These are phyloP conservation scores for Leucosporidium creatinivorum DNA, from an alignment of 768 basidiomycete genomes.

Conservation along the genomic window DNA sequence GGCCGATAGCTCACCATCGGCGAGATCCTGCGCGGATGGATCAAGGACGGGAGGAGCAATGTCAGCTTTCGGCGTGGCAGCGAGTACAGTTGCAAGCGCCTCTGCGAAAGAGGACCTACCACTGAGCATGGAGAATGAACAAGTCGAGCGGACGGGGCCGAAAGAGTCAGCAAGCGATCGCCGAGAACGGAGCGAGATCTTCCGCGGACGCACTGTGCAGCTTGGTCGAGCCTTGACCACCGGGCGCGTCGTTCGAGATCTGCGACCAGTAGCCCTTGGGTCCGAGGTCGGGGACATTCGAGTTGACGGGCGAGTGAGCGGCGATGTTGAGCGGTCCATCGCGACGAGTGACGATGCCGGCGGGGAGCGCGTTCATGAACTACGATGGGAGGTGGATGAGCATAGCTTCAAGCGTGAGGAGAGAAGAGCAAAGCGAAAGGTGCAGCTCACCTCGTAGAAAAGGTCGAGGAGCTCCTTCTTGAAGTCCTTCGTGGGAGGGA, in stretches of 20 bases:
- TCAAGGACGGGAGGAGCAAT: background rate
- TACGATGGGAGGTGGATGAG: background rate
- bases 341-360: slow-evolving; percentile 80
- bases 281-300: slow-evolving; percentile 74
- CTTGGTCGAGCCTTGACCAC: slow-evolving; percentile 75
- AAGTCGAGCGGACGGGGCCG: background rate
- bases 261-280: slow-evolving; percentile 48
- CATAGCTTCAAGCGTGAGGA: background rate
- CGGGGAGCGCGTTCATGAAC: slow-evolving; percentile 72
- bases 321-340: slow-evolving; percentile 84
- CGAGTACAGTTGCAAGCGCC: too few species aligned
- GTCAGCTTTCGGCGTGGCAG: background rate
- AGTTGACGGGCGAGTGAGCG: slow-evolving; percentile 76
- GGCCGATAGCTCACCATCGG: slow-evolving; percentile 27
- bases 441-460: slow-evolving; percentile 54
- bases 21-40: slow-evolving; percentile 21
- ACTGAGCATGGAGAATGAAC: background rate
- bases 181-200: too few species aligned
- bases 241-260: slow-evolving; percentile 56
- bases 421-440: background rate
- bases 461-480: slow-evolving; percentile 72
- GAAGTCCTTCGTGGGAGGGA: slow-evolving; percentile 85
- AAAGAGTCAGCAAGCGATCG: slow-evolving; percentile 52
- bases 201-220: slow-evolving; percentile 62
- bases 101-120: background rate